Evolutionary conservation across 2,329 filamentous ascomycete genomes (phyloP).

Genomic region (Nigrospora osmanthi): DNA sequence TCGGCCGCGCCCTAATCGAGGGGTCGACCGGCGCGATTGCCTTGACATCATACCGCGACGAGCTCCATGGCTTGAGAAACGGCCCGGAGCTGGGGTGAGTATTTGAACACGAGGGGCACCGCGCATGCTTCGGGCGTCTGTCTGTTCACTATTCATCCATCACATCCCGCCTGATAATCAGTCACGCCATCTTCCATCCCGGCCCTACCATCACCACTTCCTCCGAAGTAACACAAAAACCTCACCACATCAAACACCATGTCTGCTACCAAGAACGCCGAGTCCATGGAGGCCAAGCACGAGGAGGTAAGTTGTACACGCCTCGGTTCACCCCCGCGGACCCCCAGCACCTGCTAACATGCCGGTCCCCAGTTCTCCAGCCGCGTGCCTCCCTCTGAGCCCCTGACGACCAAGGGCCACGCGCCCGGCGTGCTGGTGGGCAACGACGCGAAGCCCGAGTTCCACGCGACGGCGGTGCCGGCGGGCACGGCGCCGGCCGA

Average conservation of each 20-base stretch:
- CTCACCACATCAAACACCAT: not conserved
- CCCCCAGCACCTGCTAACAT: too few relatives aligned
- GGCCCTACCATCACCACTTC: not conserved
- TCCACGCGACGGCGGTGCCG: slow-evolving; percentile 51
- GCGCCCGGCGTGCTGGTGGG: slow-evolving; percentile 52
- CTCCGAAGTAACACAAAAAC: not conserved
- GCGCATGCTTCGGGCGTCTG: too few relatives aligned
- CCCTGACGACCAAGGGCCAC: slow-evolving; percentile 49
- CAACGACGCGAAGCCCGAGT: slow-evolving; percentile 54
- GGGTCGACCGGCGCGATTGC: too few relatives aligned
- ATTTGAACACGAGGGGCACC: not conserved
- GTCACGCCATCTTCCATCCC: not conserved
- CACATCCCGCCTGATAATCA: not conserved
- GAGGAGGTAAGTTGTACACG: not conserved
- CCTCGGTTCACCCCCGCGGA: too few relatives aligned
- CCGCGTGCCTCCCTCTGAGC: slow-evolving; percentile 40
- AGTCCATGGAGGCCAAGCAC: not conserved
- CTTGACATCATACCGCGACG: too few relatives aligned
- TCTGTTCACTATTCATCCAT: too few relatives aligned
- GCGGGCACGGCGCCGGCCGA: slow-evolving; percentile 54
- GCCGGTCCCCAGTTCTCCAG: slow-evolving; percentile 38
- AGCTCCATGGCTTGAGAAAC: too few relatives aligned
- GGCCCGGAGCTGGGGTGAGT: not conserved
- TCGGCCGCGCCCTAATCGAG: too few relatives aligned
- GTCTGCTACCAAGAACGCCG: not conserved